phyloP scores from a whole-genome alignment of 306 rosid genomes.

The Geum urbanum region DNA sequence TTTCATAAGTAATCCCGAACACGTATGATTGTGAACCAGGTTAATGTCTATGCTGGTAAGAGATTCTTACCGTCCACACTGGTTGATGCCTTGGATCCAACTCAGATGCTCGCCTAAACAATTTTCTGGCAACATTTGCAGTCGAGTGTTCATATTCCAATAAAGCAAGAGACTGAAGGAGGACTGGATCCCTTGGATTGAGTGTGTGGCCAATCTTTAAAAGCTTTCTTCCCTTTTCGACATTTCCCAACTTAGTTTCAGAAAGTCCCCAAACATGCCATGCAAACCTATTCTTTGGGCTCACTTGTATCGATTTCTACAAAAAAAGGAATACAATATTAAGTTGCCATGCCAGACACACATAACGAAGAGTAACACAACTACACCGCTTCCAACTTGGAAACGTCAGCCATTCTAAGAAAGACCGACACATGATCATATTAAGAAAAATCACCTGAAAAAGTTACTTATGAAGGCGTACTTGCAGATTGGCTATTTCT shows the following conservation, averaged over 20 bases:
- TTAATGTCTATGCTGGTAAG: neutral
- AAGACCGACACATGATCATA: neutral
- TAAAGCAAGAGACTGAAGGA: conserved; percentile 92
- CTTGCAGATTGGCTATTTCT: too few species aligned
- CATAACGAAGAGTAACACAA: neutral
- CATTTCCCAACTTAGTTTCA: conserved; percentile 73
- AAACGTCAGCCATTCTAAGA: conserved; percentile 1
- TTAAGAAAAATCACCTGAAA: conserved; percentile 66
- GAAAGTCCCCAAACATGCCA: conserved; percentile 99
- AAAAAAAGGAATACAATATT: conserved; percentile 15
- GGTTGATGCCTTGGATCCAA: conserved; percentile 93
- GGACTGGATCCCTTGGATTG: conserved; percentile 91
- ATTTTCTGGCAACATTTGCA: conserved; percentile 73
- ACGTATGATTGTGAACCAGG: neutral
- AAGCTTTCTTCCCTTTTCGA: conserved; percentile 73
- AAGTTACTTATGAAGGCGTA: too few species aligned
- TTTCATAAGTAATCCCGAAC: neutral
- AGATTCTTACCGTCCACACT: conserved; percentile 81
- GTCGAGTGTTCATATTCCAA: conserved; percentile 76
- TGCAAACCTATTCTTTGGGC: conserved; percentile 92
- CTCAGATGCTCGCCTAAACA: conserved; percentile 83
- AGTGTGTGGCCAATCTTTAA: conserved; percentile 80
- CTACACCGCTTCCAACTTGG: neutral
- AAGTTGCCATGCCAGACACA: conserved; percentile 7
- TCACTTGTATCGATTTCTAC: conserved; percentile 84